Evolutionary conservation across 2,329 filamentous ascomycete genomes (phyloP), one percentile per base, ranked within the genome.

Genomic region (Ramularia collo-cygni): DNA sequence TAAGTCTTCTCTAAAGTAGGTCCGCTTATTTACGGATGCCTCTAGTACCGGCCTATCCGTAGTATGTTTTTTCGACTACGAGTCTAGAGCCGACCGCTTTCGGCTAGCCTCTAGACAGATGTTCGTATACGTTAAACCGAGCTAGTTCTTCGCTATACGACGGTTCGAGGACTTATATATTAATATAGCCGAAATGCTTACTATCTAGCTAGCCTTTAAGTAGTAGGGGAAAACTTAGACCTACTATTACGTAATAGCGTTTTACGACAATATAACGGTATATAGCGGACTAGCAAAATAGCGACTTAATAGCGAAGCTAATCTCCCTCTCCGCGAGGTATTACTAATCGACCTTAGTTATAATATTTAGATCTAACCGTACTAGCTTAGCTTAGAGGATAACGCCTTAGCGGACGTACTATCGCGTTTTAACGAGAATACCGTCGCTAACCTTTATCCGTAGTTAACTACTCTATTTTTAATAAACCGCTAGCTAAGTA

Each of bases 351-450:
- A 10, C 28, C 28, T 29, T 29, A 29, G 13, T 4, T 15, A 16
- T 14, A 15, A 14, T 14, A 16, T 32, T 10, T 4, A 14, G 28
- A 32, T 16, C 10, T 16, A 32, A 15, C 4, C 29, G 6, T 15
- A 10, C 10, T 32, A 32, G 29, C 10, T 32, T 15, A 15, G 14
- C 13, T 32, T 16, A 8, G 10, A 32, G 10, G 14, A 32, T 32
- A 32, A 32, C 16, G 10, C 13, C 29, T 14, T 32, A 14, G 16
- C 14, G 14, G 29, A 32, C 29, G 29, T 9, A 9, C 29, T 32
- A 32, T 32, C 17, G 17, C 29, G 29, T 7, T 37, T 28, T 28
- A 28, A 37, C 16, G n/a, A 28, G 8, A 28, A 37, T 15, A 28
- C 3, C 6, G 35, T 28, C 8, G 9, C 29, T 32, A 32, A 32